phyloP scores from a whole-genome alignment of 2,329 filamentous ascomycete species.

The Fusarium buharicum region DNA sequence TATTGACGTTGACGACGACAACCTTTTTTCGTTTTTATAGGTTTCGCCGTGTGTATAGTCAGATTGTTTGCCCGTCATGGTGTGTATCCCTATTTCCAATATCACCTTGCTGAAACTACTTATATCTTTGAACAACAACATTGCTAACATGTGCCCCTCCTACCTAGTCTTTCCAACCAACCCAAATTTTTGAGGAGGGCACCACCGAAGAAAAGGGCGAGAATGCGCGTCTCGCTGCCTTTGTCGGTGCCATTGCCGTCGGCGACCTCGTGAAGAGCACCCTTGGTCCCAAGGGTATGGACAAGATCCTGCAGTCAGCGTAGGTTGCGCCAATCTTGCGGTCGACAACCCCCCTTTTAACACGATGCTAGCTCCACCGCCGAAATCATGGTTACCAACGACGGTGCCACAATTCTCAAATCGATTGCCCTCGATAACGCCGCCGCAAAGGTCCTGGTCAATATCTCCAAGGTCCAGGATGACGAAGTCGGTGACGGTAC shows the following conservation, averaged over 20 bases:
- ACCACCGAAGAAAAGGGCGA: conserved; percentile 98
- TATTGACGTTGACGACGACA: conserved; percentile 42
- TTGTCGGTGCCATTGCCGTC: conserved; percentile 97
- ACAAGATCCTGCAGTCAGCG: conserved; percentile 97
- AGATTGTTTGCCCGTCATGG: conserved; percentile 42
- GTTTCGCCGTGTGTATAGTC: conserved; percentile 39
- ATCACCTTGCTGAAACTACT: background rate
- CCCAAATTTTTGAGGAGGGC: conserved; percentile 97
- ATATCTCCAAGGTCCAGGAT: conserved; percentile 99
- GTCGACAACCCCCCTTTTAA: conserved; percentile 36
- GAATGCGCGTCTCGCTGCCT: conserved; percentile 98
- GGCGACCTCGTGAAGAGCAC: conserved; percentile 98
- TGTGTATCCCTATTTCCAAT: conserved; percentile 22
- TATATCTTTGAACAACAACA: background rate
- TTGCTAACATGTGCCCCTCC: conserved; percentile 46
- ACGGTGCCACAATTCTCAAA: conserved; percentile 98
- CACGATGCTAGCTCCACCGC: conserved; percentile 77
- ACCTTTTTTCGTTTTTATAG: conserved; percentile 35
- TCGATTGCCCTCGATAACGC: conserved; percentile 98
- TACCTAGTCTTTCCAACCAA: conserved; percentile 78
- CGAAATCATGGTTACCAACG: conserved; percentile 98
- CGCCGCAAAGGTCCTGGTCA: conserved; percentile 96
- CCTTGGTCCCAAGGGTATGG: conserved; percentile 97
- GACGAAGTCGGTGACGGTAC: conserved; percentile 98
- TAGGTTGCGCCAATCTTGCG: conserved; percentile 59